A percentile compares a stretch with the other conserved stretches of the same genome.
Evolutionary conservation across 2,329 filamentous ascomycete genomes (phyloP).

Genomic region (Trichophyton equinum): DNA sequence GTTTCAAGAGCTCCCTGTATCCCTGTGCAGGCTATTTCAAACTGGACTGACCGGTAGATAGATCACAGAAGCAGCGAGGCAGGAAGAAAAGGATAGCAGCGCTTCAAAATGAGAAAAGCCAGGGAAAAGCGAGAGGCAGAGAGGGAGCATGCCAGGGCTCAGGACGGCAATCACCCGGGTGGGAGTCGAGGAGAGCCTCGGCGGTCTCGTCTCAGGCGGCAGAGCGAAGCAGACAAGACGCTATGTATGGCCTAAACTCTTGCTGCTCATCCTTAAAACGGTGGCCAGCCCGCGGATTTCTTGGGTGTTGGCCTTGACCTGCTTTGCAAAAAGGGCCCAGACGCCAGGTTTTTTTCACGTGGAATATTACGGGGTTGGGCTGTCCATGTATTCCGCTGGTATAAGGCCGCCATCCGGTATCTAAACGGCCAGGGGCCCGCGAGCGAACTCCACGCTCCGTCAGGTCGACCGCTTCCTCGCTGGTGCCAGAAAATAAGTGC

Average conservation of each 20-base stretch:
- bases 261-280: no score
- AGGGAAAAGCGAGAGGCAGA: neutral
- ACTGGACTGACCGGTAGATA: neutral
- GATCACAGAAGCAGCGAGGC: neutral
- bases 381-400: neutral
- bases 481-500: neutral
- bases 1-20: conserved; percentile 3
- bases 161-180: neutral
- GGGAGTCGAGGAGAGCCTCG: neutral
- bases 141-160: neutral
- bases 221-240: neutral
- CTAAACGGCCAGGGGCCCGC: neutral
- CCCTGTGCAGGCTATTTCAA: conserved; percentile 1
- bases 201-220: neutral
- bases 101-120: conserved; percentile 2
- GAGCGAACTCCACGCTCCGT: neutral
- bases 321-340: neutral
- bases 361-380: neutral
- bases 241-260: neutral
- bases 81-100: neutral
- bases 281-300: neutral
- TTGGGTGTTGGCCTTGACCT: neutral
- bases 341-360: neutral
- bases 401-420: neutral
- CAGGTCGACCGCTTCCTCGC: neutral